Conservation (phyloP, 2,329 filamentous ascomycete species). For the Blastomyces gilchristii region DNA sequence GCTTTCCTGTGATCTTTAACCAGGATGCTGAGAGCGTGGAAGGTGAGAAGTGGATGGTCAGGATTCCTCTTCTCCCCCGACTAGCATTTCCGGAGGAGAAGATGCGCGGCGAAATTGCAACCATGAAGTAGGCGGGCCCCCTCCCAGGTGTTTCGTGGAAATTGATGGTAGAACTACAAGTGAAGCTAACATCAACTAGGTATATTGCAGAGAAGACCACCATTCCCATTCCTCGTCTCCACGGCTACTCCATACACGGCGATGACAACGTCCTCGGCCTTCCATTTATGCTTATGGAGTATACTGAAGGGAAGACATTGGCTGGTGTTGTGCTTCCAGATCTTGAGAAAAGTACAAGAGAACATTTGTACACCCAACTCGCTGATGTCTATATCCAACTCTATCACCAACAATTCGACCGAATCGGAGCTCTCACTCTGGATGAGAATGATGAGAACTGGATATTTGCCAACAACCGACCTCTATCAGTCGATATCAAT, state of each 20-base stretch:
- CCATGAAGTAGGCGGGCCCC: background rate
- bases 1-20: constrained; percentile 9
- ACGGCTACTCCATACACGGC: background rate
- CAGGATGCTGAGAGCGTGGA: background rate
- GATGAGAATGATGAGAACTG: background rate
- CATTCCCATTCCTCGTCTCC: background rate
- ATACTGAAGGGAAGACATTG: background rate
- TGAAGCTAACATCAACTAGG: background rate
- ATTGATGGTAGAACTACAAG: background rate
- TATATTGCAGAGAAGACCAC: constrained; percentile 3
- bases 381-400: background rate
- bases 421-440: constrained; percentile 2
- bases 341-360: background rate
- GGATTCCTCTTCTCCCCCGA: constrained; percentile 10
- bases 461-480: background rate
- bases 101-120: background rate
- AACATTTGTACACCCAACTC: background rate
- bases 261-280: background rate
- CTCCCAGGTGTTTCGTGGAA: background rate
- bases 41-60: constrained; percentile 9
- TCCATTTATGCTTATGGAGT: background rate
- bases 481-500: background rate
- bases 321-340: background rate
- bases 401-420: background rate
- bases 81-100: background rate